phyloP scores from a whole-genome alignment of 2,329 filamentous ascomycete genomes.

The Cladosporium sp. region DNA sequence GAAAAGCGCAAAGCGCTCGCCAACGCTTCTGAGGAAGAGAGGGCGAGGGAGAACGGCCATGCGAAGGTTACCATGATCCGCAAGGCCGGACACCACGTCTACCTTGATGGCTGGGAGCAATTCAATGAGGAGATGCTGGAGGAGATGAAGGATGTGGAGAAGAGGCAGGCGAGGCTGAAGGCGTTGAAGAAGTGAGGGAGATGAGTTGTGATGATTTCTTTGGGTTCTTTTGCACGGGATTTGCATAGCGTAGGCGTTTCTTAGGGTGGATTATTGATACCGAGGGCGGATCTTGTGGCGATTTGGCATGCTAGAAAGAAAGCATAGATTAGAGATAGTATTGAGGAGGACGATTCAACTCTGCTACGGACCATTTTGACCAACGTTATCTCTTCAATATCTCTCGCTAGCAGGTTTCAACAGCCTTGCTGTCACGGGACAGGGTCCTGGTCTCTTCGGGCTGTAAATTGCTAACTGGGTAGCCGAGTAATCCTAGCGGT shows the following conservation, averaged over 20 bases:
- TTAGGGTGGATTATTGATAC: not conserved
- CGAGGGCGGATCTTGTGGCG: not conserved
- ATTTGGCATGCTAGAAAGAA: no score
- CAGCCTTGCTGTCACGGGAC: no score
- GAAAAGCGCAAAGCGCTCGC: slow-evolving; percentile 63
- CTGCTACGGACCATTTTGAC: not conserved
- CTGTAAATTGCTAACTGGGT: no score
- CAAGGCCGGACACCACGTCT: slow-evolving; percentile 71
- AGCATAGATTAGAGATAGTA: slow-evolving; percentile 10
- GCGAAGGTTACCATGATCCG: slow-evolving; percentile 80
- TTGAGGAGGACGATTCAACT: not conserved
- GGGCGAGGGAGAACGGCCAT: slow-evolving; percentile 71
- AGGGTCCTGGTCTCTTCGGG: no score
- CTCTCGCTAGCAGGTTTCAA: no score
- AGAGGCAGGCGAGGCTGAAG: slow-evolving; percentile 38
- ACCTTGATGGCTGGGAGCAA: slow-evolving; percentile 69
- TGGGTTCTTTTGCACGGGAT: not conserved
- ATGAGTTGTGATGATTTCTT: not conserved
- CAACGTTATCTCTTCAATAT: not conserved
- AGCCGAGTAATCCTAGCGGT: no score
- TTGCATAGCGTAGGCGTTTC: slow-evolving; percentile 15
- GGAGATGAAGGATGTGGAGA: slow-evolving; percentile 67
- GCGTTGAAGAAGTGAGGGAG: slow-evolving; percentile 1
- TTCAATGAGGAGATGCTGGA: slow-evolving; percentile 67
- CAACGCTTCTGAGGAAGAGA: slow-evolving; percentile 67